These are phyloP conservation scores for Diplodia sapinea DNA, from an alignment of 2,329 filamentous ascomycete species.

Conservation along the genomic window DNA sequence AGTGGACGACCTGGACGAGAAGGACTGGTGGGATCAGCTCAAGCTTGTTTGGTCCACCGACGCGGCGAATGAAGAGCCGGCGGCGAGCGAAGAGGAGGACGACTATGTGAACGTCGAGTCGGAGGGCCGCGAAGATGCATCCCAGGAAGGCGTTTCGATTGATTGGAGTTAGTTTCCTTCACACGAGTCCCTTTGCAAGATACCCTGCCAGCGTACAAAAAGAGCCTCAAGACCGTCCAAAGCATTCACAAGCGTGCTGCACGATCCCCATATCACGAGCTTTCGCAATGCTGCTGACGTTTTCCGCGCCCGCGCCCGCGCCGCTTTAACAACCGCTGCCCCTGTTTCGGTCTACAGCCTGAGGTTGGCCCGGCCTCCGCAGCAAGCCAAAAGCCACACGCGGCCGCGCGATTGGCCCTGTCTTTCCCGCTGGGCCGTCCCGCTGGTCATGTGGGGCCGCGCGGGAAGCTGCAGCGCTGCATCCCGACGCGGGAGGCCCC, in stretches of 20 bases:
- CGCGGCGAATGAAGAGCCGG: neutral
- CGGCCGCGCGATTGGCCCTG: neutral
- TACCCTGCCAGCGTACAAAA: neutral
- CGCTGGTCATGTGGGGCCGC: slow-evolving; percentile 17
- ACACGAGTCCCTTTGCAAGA: neutral
- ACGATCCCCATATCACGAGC: neutral
- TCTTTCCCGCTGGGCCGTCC: slow-evolving; percentile 11
- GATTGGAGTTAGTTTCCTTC: neutral
- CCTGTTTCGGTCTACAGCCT: neutral
- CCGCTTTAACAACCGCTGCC: neutral
- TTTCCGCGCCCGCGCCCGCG: no score
- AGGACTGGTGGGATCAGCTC: slow-evolving; percentile 9
- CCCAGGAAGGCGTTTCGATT: neutral
- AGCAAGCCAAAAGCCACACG: neutral
- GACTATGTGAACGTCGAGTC: neutral
- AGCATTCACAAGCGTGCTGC: neutral
- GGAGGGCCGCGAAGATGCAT: neutral
- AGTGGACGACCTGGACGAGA: neutral
- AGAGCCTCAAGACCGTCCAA: neutral
- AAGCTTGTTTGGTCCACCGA: neutral
- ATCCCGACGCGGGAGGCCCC: neutral
- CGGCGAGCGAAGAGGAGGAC: neutral
- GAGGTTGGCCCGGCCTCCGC: neutral
- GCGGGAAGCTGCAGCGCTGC: slow-evolving; percentile 20
- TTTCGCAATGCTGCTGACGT: neutral